phyloP scores from a whole-genome alignment of 1,284 basidiomycete genomes.

The Sanghuangporus sanghuang region DNA sequence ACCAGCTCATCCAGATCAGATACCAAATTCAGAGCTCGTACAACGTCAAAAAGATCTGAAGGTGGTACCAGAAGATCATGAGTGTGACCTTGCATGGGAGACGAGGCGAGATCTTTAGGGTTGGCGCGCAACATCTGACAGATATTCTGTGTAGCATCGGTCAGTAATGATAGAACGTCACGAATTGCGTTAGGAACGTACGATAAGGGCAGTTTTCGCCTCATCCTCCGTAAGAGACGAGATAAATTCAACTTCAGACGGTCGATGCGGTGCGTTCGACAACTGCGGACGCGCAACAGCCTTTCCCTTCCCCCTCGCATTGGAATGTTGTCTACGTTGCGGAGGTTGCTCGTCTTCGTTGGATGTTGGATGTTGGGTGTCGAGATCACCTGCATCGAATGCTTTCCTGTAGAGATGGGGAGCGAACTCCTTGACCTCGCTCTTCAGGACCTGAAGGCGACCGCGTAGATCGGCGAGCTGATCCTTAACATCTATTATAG shows the following conservation, averaged over 20 bases:
- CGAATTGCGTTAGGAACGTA: neutral
- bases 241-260: neutral
- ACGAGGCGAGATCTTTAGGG: neutral
- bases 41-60: neutral
- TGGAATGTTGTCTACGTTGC: neutral
- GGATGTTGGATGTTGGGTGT: neutral
- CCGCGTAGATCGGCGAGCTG: constrained; percentile 1
- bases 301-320: neutral
- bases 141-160: neutral
- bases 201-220: constrained; percentile 1
- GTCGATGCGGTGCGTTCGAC: neutral
- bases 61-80: neutral
- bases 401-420: constrained; percentile 11
- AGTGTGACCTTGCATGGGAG: neutral
- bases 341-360: neutral
- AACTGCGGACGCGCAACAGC: neutral
- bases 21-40: constrained; percentile 3
- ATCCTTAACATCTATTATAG: neutral
- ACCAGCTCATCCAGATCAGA: constrained; percentile 8
- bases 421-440: constrained; percentile 9
- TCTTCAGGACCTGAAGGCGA: constrained; percentile 5
- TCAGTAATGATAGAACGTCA: neutral
- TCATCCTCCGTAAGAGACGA: constrained; percentile 1
- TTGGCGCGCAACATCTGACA: constrained; percentile 1
- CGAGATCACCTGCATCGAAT: constrained; percentile 1